Evolutionary conservation across 2,329 filamentous ascomycete genomes (phyloP), one percentile per base, ranked within the genome.

Genomic region (Xylaria sp.): DNA sequence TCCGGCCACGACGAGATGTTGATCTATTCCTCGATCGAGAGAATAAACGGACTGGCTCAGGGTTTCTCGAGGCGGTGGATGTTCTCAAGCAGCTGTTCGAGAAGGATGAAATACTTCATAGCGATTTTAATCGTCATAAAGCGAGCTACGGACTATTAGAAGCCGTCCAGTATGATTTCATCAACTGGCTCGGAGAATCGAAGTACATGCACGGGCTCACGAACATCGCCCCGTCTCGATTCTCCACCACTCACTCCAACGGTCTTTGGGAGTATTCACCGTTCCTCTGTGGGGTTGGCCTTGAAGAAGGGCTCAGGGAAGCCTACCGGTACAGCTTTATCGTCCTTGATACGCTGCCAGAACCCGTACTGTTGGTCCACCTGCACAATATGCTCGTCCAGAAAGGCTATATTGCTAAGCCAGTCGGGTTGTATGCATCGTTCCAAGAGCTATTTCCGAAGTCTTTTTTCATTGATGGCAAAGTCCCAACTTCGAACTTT

Each of bases 181-280:
- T 73, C n/a, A 68, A 79, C 64, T 81, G 74, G 74, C 75, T 81
- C 11, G 81, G 79, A 17, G 77, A 78, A 68, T 75, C 76, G 3
- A 80, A 76, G 61, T 79, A 79, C 61, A 75, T 66, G 73, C 25
- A 73, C 61, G 77, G 77, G n/a, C 71, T 80, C 44, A 69, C n/a
- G 5, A 73, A 57, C 0, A 80, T 82, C 36, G 77, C 80, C 0
- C 77, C 77, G 2, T 84, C 82, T 2, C 79, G 79, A 0, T 85
- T 85, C 68, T 72, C 78, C 0, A 71, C 73, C 15, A 77, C 76
- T 1, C 77, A 81, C 65, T 5, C 77, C 0, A 84, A 85, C 54
- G 82, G 82, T 0, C 73, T 85, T 0, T 85, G 80, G 79, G 79
- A 82, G 20, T 83, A 82, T 61, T 85, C 81, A 2, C 84, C 83